Evolutionary conservation across 192 early-diverging fungal genomes (phyloP).

Genomic region (Linnemannia exigua): DNA sequence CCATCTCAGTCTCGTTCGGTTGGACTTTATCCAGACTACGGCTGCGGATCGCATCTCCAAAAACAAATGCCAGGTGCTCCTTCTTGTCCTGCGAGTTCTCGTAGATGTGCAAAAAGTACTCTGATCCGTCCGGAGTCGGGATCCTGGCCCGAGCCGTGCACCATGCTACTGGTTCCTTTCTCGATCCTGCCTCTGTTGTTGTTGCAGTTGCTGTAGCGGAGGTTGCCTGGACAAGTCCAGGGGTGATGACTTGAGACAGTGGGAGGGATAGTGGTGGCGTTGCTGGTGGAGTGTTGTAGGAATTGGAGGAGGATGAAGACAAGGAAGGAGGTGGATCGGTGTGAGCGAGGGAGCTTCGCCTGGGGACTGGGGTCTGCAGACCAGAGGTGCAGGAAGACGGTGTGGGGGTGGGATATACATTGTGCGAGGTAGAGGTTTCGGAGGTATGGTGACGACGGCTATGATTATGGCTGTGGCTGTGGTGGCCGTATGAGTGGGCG

Average conservation of each 20-base stretch:
- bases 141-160: constrained; percentile 80
- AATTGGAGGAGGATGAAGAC: background rate
- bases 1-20: constrained; percentile 80
- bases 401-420: constrained; percentile 20
- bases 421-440: background rate
- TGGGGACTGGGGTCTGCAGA: constrained; percentile 38
- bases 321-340: background rate
- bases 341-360: constrained; percentile 10
- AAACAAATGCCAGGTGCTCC: constrained; percentile 96
- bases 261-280: constrained; percentile 30
- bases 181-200: background rate
- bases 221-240: background rate
- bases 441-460: background rate
- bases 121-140: constrained; percentile 80
- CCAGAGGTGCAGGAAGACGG: constrained; percentile 8
- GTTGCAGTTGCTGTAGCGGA: background rate
- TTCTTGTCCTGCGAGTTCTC: constrained; percentile 87
- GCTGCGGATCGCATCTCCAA: constrained; percentile 84
- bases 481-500: constrained; percentile 14
- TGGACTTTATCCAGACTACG: constrained; percentile 73
- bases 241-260: background rate
- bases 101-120: constrained; percentile 88
- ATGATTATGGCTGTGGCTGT: constrained; percentile 13
- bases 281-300: constrained; percentile 52
- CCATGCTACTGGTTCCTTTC: constrained; percentile 38